Conservation (phyloP, 805 yeast species). For the Myxozyma mucilagina region DNA sequence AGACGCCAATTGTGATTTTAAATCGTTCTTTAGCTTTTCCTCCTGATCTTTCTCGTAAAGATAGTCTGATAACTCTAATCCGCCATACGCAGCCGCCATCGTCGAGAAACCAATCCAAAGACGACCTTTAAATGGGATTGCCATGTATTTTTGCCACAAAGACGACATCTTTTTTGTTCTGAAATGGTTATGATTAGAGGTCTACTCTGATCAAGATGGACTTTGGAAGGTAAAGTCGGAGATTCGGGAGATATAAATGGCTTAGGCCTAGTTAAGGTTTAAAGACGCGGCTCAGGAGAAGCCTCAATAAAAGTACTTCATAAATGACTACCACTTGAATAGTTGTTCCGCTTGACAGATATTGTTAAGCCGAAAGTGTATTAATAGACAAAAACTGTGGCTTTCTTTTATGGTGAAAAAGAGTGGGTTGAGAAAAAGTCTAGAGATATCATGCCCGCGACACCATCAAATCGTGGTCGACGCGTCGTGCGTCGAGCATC, state of each 20-base stretch:
- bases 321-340: background rate
- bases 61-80: constrained; percentile 24
- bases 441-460: background rate
- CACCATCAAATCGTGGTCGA: constrained; percentile 1
- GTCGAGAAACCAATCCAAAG: constrained; percentile 34
- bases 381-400: no score
- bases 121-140: constrained; percentile 30
- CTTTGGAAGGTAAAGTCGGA: background rate
- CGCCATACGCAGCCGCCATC: constrained; percentile 40
- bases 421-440: background rate
- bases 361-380: no score
- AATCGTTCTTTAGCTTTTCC: background rate
- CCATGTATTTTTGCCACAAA: constrained; percentile 28
- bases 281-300: background rate
- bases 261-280: background rate
- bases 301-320: background rate
- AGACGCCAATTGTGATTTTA: background rate
- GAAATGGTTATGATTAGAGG: background rate
- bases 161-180: constrained; percentile 17
- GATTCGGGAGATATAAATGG: background rate
- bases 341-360: no score
- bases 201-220: background rate
- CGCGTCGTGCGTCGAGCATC: constrained; percentile 27
- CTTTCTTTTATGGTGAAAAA: no score
- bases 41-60: constrained; percentile 21